phyloP scores from a whole-genome alignment of 2,329 filamentous ascomycete species.

The Alternaria brassicae region DNA sequence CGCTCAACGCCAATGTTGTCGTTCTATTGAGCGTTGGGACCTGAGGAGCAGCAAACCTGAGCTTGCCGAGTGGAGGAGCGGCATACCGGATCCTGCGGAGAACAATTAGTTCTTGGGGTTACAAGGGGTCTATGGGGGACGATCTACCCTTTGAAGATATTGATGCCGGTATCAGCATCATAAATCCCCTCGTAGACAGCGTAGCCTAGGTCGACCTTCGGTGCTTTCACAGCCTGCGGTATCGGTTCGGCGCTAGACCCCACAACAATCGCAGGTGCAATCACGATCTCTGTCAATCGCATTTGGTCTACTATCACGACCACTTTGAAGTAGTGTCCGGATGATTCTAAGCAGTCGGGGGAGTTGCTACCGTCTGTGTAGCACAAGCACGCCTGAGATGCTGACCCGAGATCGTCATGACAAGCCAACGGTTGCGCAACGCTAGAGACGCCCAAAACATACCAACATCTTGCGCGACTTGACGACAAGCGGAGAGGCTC shows the following conservation, averaged over 20 bases:
- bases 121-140: background rate
- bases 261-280: constrained; percentile 29
- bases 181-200: constrained; percentile 39
- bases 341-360: background rate
- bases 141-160: constrained; percentile 44
- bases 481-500: background rate
- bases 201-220: constrained; percentile 44
- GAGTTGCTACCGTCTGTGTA: background rate
- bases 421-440: background rate
- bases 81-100: constrained; percentile 56
- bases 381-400: background rate
- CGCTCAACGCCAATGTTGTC: constrained; percentile 53
- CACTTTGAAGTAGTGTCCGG: background rate
- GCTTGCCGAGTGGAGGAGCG: constrained; percentile 57
- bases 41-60: constrained; percentile 61
- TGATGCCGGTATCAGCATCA: constrained; percentile 34
- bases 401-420: background rate
- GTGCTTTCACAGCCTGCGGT: constrained; percentile 28
- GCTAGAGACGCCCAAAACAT: background rate
- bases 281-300: background rate
- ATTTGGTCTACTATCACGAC: background rate
- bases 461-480: background rate
- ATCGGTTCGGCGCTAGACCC: constrained; percentile 30
- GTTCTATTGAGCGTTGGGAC: constrained; percentile 53
- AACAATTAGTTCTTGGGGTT: background rate